Conservation (phyloP, 345 rosid genomes). For the Cardamine occulta region DNA sequence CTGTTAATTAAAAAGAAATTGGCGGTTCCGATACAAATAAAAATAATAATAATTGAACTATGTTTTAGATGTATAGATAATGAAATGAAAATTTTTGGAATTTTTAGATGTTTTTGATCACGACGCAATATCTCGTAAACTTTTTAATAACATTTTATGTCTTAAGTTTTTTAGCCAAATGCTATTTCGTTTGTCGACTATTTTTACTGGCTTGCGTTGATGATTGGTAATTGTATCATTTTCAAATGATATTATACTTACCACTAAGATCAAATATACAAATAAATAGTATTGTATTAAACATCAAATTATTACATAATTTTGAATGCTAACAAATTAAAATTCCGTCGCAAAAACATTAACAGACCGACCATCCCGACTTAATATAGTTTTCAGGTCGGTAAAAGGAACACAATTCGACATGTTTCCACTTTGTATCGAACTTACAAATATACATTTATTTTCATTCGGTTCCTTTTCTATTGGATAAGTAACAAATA, state of each 20-base stretch:
- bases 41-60: too few relatives aligned
- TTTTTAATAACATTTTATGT: not conserved
- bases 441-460: conserved; percentile 6
- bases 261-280: not conserved
- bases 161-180: not conserved
- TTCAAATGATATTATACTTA: not conserved
- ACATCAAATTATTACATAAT: not conserved
- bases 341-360: conserved; percentile 1
- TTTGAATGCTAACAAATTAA: not conserved
- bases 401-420: conserved; percentile 45
- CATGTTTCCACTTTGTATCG: conserved; percentile 41
- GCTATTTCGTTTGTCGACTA: not conserved
- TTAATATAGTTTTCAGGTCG: conserved; percentile 36
- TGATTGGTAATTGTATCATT: not conserved
- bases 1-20: not conserved
- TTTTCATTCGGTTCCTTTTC: conserved; percentile 22
- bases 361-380: conserved; percentile 37
- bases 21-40: not conserved
- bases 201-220: not conserved
- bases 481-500: conserved; percentile 27
- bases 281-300: not conserved
- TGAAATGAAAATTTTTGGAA: not conserved
- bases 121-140: not conserved
- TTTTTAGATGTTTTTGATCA: not conserved
- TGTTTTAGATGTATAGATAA: too few relatives aligned